phyloP scores from a whole-genome alignment of 495 filamentous ascomycete genomes.

The Penicillium desertorum region DNA sequence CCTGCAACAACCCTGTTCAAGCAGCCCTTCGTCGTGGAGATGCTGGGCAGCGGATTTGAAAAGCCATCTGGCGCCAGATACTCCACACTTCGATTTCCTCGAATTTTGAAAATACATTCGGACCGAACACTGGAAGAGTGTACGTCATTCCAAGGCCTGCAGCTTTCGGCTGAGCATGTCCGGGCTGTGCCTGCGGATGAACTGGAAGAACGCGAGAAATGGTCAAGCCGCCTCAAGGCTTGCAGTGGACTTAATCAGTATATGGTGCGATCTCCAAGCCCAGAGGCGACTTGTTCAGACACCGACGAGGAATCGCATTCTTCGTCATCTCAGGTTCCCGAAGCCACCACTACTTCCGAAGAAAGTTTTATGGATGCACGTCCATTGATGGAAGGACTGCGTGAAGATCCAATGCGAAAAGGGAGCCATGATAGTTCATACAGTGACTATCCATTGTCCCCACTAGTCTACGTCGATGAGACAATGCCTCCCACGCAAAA shows the following conservation, averaged over 20 bases:
- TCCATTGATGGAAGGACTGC: neutral
- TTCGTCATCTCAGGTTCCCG: neutral
- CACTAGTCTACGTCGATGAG: slow-evolving; percentile 30
- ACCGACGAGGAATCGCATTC: slow-evolving; percentile 12
- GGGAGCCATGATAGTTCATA: neutral
- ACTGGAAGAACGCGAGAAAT: slow-evolving; percentile 52
- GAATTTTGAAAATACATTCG: slow-evolving; percentile 59
- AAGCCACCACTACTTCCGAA: neutral
- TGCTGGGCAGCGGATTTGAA: slow-evolving; percentile 64
- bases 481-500: neutral
- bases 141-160: slow-evolving; percentile 55
- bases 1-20: slow-evolving; percentile 52
- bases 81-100: slow-evolving; percentile 63
- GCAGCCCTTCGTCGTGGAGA: slow-evolving; percentile 63
- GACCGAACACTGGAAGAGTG: slow-evolving; percentile 59
- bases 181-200: slow-evolving; percentile 39
- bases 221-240: slow-evolving; percentile 54
- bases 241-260: slow-evolving; percentile 40
- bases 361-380: neutral
- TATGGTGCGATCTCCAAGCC: slow-evolving; percentile 28
- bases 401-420: neutral
- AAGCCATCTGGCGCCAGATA: slow-evolving; percentile 56
- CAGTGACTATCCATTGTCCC: neutral
- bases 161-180: slow-evolving; percentile 52
- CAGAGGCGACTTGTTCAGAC: slow-evolving; percentile 21